A percentile compares a stretch with the other conserved stretches of the same genome.
phyloP scores from a whole-genome alignment of 75 land plant genomes.

The Selaginella tamariscina region DNA sequence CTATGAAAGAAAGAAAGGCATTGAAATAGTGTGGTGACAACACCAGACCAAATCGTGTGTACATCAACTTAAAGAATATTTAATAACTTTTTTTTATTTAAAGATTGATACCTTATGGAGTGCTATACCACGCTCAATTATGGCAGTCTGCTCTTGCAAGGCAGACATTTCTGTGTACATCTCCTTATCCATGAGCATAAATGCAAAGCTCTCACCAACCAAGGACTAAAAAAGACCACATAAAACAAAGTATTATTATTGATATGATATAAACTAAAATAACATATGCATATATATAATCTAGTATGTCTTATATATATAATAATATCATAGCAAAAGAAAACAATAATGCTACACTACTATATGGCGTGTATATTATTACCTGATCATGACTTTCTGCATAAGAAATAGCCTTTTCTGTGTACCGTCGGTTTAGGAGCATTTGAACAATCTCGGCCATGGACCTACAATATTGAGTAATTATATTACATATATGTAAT shows the following conservation, averaged over 20 bases:
- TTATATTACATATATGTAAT: too few relatives aligned
- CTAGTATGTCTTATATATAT: too few relatives aligned
- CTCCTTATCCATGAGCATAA: conserved; percentile 86
- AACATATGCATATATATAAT: too few relatives aligned
- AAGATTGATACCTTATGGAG: conserved; percentile 70
- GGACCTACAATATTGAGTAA: too few relatives aligned
- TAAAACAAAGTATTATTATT: not conserved
- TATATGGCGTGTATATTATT: too few relatives aligned
- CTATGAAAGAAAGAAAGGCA: not conserved
- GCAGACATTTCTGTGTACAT: conserved; percentile 93
- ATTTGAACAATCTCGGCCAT: conserved; percentile 66
- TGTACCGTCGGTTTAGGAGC: conserved; percentile 76
- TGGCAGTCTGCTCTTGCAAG: conserved; percentile 42
- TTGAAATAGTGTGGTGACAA: too few relatives aligned
- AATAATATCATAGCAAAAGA: too few relatives aligned
- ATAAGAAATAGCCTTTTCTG: conserved; percentile 85
- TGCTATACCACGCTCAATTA: conserved; percentile 80
- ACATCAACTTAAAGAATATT: too few relatives aligned
- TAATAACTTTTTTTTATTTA: not conserved
- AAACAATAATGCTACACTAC: too few relatives aligned
- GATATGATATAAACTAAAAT: not conserved
- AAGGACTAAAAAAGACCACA: conserved; percentile 42
- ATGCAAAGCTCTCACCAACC: conserved; percentile 92
- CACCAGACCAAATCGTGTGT: too few relatives aligned
- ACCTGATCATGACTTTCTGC: conserved; percentile 99